phyloP scores from a whole-genome alignment of 192 early-diverging fungal genomes.

The Umbelopsis isabellina region DNA sequence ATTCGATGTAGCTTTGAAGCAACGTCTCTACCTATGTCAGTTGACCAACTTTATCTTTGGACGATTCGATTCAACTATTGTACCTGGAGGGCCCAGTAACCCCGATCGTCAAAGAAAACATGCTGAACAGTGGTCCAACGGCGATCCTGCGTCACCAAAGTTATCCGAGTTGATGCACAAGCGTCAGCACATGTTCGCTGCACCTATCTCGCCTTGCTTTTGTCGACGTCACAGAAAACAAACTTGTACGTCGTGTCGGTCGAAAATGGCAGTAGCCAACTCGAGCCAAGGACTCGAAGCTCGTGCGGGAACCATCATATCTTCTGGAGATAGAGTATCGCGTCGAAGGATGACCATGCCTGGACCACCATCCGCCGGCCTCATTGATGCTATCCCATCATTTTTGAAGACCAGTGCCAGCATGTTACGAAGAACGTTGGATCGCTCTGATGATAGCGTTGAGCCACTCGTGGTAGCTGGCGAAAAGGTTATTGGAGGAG shows the following conservation, averaged over 20 bases:
- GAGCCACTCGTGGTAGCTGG: constrained; percentile 36
- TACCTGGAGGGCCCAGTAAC: constrained; percentile 22
- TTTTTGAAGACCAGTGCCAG: constrained; percentile 54
- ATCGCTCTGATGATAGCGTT: constrained; percentile 22
- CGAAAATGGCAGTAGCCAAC: neutral
- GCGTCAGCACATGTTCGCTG: constrained; percentile 38
- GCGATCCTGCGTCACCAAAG: neutral
- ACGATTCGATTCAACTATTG: constrained; percentile 48
- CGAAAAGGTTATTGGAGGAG: constrained; percentile 46
- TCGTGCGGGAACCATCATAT: constrained; percentile 7
- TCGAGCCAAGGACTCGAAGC: neutral
- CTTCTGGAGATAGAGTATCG: neutral
- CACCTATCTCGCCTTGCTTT: constrained; percentile 30
- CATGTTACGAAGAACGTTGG: constrained; percentile 40
- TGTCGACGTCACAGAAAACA: constrained; percentile 53
- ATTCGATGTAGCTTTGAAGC: constrained; percentile 47
- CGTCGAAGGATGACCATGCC: neutral
- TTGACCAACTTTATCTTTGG: constrained; percentile 59
- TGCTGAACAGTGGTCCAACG: neutral
- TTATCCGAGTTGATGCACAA: constrained; percentile 21
- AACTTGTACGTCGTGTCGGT: constrained; percentile 41
- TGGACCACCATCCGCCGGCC: constrained; percentile 40
- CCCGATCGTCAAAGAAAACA: constrained; percentile 38
- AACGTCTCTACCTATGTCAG: constrained; percentile 57
- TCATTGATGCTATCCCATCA: constrained; percentile 53